Conservation (phyloP, 2,329 filamentous ascomycete genomes). For the Talaromyces rugulosus region DNA sequence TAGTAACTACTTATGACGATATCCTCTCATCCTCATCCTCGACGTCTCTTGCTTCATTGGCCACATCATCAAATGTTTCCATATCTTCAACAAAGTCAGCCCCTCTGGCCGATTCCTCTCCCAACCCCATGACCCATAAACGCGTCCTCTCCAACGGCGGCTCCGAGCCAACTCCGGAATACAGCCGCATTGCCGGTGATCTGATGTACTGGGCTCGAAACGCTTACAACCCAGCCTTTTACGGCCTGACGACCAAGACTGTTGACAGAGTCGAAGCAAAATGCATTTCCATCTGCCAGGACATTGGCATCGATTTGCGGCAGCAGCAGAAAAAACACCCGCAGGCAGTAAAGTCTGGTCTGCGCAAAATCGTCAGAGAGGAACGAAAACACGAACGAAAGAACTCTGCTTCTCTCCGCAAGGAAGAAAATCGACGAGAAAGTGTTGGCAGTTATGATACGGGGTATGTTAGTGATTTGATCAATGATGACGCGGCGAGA, state of each 20-base stretch:
- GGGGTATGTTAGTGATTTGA: constrained; percentile 32
- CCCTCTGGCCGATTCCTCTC: constrained; percentile 15
- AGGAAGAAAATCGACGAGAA: constrained; percentile 17
- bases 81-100: constrained; percentile 7
- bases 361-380: constrained; percentile 18
- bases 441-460: constrained; percentile 37
- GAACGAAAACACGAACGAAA: constrained; percentile 18
- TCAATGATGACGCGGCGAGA: not conserved
- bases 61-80: constrained; percentile 7
- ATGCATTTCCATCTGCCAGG: constrained; percentile 32
- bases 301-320: constrained; percentile 31
- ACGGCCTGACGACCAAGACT: constrained; percentile 35
- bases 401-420: not conserved
- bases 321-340: constrained; percentile 15
- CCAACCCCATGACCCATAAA: constrained; percentile 13
- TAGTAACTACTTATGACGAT: constrained; percentile 38
- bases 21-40: constrained; percentile 23
- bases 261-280: constrained; percentile 36
- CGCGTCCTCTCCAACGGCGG: constrained; percentile 17
- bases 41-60: constrained; percentile 21
- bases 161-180: constrained; percentile 24
- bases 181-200: constrained; percentile 36
- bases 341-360: constrained; percentile 19
- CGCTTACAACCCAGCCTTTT: constrained; percentile 41
- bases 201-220: constrained; percentile 43